Base-by-base conservation (phyloP, 805 yeast genomes). In the Kodamaea hsintzibuensis region DNA sequence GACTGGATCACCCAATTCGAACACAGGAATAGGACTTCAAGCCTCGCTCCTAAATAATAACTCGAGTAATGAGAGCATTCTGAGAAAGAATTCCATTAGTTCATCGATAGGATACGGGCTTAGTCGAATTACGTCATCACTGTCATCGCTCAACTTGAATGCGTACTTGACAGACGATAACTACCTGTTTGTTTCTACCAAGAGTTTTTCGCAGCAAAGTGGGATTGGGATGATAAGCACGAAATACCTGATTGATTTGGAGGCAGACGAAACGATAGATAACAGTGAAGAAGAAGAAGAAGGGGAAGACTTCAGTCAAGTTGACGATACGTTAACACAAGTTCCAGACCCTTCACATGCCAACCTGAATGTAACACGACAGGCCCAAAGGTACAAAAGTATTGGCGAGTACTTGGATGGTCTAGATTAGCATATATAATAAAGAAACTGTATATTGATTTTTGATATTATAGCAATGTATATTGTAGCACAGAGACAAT, bases 161-260 rank as follows among this genome's bases (percentile, higher is more conserved):
- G 80, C 77, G 8, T 76, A 73, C 55, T 65, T 76, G 51, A 73
- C 77, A 13, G 79, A 73, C 51, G 75, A 68, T 35, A 54, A 60
- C 1, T 59, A 30, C 18, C 51, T 47, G 51, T 25, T 51, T 13
- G 43, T 46, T 2, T 35, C 48, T 14, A 51, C 54, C 25, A 40
- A 17, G 25, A 40, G 47, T 39, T 30, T 47, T 14, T n/a, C 49
- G n/a, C 39, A 45, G 39, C 38, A 25, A 39, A 48, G 39, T 19
- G 51, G 39, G 30, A 17, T 19, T 22, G 51, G 45, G 12, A 19
- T 17, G 12, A 19, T 17, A 4, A 39, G 54, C n/a, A 45, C 51
- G 2, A 51, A 51, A 43, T 51, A 51, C 44, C 54, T 47, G 54
- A 38, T 50, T 19, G 46, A 50, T 13, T 53, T 27, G 2, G 56